Percentiles rank a stretch among this genome's conserved stretches.
These are phyloP conservation scores for Ogataea trehalophila DNA, from an alignment of 805 yeast species.

Conservation along the genomic window DNA sequence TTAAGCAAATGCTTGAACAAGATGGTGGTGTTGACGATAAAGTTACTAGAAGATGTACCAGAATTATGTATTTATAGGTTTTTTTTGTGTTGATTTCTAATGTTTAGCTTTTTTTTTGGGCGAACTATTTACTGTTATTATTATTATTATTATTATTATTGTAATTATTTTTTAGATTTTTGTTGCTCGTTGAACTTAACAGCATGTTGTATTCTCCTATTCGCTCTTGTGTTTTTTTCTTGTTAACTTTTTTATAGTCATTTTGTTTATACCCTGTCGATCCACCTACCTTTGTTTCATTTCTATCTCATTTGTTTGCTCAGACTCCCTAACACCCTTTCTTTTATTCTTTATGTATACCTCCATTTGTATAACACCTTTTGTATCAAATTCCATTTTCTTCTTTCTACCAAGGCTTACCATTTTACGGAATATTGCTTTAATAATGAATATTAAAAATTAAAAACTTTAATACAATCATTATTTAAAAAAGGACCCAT, in stretches of 20 bases:
- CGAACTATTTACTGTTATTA: not conserved
- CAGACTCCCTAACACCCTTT: too few species aligned
- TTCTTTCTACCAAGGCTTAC: too few species aligned
- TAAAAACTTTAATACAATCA: too few species aligned
- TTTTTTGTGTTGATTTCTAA: not conserved
- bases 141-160: too few species aligned
- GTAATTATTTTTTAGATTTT: not conserved
- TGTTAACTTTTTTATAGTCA: too few species aligned
- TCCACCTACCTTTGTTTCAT: too few species aligned
- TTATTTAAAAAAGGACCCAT: too few species aligned
- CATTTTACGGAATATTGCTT: too few species aligned
- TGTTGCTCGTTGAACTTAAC: not conserved
- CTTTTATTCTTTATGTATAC: not conserved
- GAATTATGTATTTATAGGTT: constrained; percentile 21
- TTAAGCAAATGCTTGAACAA: constrained; percentile 11
- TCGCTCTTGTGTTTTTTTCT: too few species aligned
- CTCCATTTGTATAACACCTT: not conserved
- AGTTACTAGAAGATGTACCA: constrained; percentile 30
- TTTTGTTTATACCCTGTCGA: too few species aligned
- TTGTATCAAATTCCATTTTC: not conserved
- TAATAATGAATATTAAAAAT: too few species aligned
- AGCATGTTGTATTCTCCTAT: not conserved
- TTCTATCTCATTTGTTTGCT: too few species aligned
- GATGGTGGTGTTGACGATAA: constrained; percentile 10
- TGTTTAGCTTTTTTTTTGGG: not conserved